Base-by-base conservation (phyloP, 2,329 filamentous ascomycete species). In the Diaporthe sp. region DNA sequence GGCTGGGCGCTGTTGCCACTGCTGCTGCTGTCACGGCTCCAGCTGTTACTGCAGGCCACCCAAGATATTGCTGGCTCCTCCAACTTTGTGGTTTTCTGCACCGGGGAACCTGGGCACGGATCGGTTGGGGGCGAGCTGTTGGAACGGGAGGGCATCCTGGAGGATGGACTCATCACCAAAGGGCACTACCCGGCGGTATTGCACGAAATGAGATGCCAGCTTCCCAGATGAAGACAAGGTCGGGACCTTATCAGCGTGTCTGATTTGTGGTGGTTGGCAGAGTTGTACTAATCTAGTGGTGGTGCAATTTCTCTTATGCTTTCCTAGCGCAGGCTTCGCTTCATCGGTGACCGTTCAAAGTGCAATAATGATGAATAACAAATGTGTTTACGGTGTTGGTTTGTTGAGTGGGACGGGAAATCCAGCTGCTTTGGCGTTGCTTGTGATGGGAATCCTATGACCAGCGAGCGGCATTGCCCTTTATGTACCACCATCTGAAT, bases 91-190 rank as follows among this genome's bases (percentile, higher is more conserved):
- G 13, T 53, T 44, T 53, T 53, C 56, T 63, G 32, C 35, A 7
- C 70, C 70, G 56, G 70, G 70, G 69, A 71, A 71, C 70, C 70
- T 71, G 56, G 70, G 37, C 30, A 42, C 42, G 53, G 70, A 71
- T 63, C 47, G 25, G 56, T 71, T 71, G 70, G 58, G 58, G 44
- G 56, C 44, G 47, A 37, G 39, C 70, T 51, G 42, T 32, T 32
- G 35, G 47, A 71, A 27, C 35, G 55, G 58, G 42, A 44, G n/a
- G 30, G 35, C 37, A 35, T 50, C 32, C 42, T 66, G 30, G 63
- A 37, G 44, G 63, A 51, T 25, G 44, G 44, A 9, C 10, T 66
- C 44, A 39, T n/a, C 47, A 53, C 32, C 4, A 39, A 25, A 17
- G n/a, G 32, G n/a, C 58, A 22, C 25, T 22, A 44, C 25, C 39